phyloP scores from a whole-genome alignment of 192 early-diverging fungal genomes.

The Geranomyces variabilis region DNA sequence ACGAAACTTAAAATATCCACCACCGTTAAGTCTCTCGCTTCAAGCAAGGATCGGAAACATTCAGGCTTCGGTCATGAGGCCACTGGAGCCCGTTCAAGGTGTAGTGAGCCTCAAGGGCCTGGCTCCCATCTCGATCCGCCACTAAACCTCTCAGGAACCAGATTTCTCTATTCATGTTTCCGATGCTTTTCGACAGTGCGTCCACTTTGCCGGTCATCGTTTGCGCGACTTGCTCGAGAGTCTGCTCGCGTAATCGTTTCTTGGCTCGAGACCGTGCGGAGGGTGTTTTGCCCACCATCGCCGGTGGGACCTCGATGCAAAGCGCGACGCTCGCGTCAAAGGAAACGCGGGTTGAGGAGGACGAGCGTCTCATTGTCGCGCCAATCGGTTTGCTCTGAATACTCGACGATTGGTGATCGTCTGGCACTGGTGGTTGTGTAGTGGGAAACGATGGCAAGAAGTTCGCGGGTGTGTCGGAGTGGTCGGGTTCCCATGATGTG shows the following conservation, averaged over 20 bases:
- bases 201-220: slow-evolving; percentile 14
- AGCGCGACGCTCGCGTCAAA: neutral
- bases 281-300: neutral
- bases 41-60: no score
- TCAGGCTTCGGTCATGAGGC: neutral
- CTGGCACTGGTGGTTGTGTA: no score
- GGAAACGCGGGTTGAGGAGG: no score
- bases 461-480: no score
- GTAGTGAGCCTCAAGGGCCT: slow-evolving; percentile 8
- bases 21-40: no score
- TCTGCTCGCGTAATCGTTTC: neutral
- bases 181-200: slow-evolving; percentile 1
- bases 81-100: slow-evolving; percentile 5
- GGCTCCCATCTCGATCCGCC: slow-evolving; percentile 8
- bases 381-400: no score
- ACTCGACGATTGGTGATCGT: no score
- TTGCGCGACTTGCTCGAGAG: neutral
- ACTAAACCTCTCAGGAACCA: slow-evolving; percentile 10
- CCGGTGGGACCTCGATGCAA: neutral
- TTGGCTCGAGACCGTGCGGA: slow-evolving; percentile 8
- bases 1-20: no score
- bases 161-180: neutral
- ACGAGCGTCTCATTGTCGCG: no score
- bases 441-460: no score
- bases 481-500: no score